Conservation (phyloP, 1,139 yeast genomes). For the Suhomyces bribrorum region DNA sequence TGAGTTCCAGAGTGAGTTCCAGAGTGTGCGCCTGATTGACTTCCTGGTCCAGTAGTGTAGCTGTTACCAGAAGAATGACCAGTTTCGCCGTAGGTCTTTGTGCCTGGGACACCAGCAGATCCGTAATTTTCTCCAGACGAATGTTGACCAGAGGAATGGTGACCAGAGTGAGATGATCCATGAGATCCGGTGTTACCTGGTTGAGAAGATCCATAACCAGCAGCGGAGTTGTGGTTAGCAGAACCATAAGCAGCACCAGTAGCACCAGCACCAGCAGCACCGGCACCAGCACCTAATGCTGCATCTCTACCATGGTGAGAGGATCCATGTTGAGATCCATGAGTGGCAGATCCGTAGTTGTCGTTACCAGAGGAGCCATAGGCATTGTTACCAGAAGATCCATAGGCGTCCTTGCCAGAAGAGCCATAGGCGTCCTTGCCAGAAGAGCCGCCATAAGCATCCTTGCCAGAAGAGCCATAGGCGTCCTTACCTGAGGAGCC, state of each 20-base stretch:
- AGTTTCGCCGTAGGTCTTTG: slow-evolving; percentile 10
- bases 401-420: slow-evolving; percentile 16
- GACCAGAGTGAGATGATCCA: slow-evolving; percentile 1
- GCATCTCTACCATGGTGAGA: slow-evolving; percentile 7
- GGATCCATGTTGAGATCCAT: slow-evolving; percentile 5
- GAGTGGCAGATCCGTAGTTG: slow-evolving; percentile 13
- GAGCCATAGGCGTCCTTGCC: slow-evolving; percentile 15
- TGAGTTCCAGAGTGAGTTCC: slow-evolving; percentile 1
- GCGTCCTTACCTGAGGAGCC: slow-evolving; percentile 5
- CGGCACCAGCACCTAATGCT: slow-evolving; percentile 12
- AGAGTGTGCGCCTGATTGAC: too few relatives aligned
- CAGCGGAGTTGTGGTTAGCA: slow-evolving; percentile 10
- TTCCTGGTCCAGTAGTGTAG: background rate
- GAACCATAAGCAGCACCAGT: slow-evolving; percentile 16
- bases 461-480: slow-evolving; percentile 17
- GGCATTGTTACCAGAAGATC: slow-evolving; percentile 9
- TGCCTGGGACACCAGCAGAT: slow-evolving; percentile 14
- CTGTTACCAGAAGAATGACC: background rate
- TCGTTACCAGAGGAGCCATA: slow-evolving; percentile 2
- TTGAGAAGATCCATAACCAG: slow-evolving; percentile 1
- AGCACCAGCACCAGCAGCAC: slow-evolving; percentile 16
- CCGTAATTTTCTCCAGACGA: background rate
- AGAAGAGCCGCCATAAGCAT: slow-evolving; percentile 12
- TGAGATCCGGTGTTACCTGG: too few relatives aligned
- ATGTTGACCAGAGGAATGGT: background rate